Conservation (phyloP, 78 protist genomes). For the Chrysochromulina parva region DNA sequence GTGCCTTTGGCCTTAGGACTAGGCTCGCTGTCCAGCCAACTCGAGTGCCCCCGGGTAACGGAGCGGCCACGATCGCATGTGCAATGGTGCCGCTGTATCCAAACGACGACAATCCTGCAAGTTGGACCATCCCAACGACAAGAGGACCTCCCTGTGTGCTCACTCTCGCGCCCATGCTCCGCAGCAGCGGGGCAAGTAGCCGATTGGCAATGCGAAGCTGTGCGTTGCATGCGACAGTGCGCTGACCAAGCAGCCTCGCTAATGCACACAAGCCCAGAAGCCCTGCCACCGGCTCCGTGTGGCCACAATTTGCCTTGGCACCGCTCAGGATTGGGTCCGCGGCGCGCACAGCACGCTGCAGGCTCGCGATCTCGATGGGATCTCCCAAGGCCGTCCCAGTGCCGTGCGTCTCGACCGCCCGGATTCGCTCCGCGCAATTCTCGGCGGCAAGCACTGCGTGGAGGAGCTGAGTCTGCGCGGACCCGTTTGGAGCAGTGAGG, state of each 20-base stretch:
- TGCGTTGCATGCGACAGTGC: too few species aligned
- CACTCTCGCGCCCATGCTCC: too few species aligned
- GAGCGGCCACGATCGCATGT: not conserved
- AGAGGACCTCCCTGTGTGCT: too few species aligned
- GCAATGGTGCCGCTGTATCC: conserved; percentile 31
- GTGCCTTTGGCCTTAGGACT: too few species aligned
- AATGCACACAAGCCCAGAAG: not conserved
- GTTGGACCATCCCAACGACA: too few species aligned
- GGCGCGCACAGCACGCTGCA: not conserved
- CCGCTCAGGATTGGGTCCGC: conserved; percentile 51
- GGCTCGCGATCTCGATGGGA: conserved; percentile 41
- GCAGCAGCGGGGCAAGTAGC: too few species aligned
- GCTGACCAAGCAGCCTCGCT: too few species aligned
- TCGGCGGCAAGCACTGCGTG: not conserved
- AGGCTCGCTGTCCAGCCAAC: too few species aligned
- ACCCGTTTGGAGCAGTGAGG: not conserved
- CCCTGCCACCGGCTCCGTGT: conserved; percentile 60
- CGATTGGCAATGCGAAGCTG: too few species aligned
- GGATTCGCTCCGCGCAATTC: too few species aligned
- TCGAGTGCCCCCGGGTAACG: too few species aligned
- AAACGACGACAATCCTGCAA: not conserved
- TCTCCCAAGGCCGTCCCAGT: conserved; percentile 70
- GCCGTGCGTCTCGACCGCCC: conserved; percentile 39
- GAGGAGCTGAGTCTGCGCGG: not conserved
- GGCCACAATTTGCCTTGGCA: conserved; percentile 74